Conservation (phyloP, 352 stramenopile species). For the Phytophthora gonapodyides region DNA sequence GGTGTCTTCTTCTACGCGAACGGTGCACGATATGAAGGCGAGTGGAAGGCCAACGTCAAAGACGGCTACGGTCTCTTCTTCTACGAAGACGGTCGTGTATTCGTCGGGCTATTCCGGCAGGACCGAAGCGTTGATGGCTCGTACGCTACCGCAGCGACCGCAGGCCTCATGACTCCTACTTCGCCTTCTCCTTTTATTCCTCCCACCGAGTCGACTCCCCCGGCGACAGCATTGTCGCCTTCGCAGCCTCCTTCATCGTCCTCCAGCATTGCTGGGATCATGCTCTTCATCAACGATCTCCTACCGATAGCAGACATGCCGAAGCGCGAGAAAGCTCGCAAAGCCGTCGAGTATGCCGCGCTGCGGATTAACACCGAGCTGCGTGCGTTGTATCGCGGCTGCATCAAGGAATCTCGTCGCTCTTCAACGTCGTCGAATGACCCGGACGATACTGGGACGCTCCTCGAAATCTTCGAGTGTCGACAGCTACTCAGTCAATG, state of each 20-base stretch:
- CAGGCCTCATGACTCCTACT: background rate
- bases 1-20: conserved; percentile 90
- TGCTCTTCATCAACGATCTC: conserved; percentile 65
- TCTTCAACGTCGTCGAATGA: conserved; percentile 13
- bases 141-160: conserved; percentile 28
- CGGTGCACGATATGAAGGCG: conserved; percentile 81
- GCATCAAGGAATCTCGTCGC: conserved; percentile 37
- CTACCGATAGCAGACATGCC: conserved; percentile 28
- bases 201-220: conserved; percentile 2
- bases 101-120: conserved; percentile 48
- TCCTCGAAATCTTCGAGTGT: conserved; percentile 61
- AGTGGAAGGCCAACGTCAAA: conserved; percentile 85
- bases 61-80: conserved; percentile 72
- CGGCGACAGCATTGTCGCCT: conserved; percentile 8
- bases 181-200: background rate
- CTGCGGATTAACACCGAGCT: conserved; percentile 71
- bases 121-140: conserved; percentile 47
- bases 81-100: conserved; percentile 71
- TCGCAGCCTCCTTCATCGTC: conserved; percentile 13
- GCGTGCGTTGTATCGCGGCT: conserved; percentile 60
- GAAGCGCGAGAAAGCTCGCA: conserved; percentile 46
- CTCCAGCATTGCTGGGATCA: conserved; percentile 30
- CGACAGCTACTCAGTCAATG: conserved; percentile 51
- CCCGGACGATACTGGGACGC: conserved; percentile 26
- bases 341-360: conserved; percentile 53